phyloP scores from a whole-genome alignment of 2,329 filamentous ascomycete species.

The Phaeosphaeriaceae sp. region DNA sequence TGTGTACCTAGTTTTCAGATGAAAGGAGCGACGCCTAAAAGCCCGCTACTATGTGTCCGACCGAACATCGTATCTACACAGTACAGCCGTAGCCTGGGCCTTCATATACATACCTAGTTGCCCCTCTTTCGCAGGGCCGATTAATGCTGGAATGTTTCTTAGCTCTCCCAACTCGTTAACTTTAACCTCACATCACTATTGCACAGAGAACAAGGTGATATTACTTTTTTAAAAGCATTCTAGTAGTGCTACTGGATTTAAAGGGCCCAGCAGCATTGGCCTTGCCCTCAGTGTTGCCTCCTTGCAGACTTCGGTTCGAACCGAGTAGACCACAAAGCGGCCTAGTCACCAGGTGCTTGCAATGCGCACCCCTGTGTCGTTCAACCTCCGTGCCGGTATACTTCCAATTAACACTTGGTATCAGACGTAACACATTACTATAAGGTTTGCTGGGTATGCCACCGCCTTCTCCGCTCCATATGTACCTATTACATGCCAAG shows the following conservation, averaged over 20 bases:
- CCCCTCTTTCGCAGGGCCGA: background rate
- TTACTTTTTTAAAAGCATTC: no score
- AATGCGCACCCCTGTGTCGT: no score
- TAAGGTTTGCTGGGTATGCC: background rate
- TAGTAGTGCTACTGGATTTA: background rate
- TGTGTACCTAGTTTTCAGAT: background rate
- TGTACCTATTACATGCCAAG: no score
- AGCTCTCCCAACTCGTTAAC: background rate
- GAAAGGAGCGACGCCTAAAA: background rate
- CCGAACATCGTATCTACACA: no score
- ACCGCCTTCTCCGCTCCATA: background rate
- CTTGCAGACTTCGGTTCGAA: background rate
- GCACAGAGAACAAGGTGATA: no score
- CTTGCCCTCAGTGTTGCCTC: no score
- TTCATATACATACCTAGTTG: background rate
- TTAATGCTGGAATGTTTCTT: slow-evolving; percentile 1
- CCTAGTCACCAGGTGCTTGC: no score
- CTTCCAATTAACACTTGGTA: background rate
- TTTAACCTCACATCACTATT: background rate
- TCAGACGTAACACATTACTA: background rate
- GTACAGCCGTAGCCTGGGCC: background rate
- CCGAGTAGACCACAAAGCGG: background rate
- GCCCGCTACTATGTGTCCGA: no score
- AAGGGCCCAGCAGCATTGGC: background rate
- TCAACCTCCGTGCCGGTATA: background rate